These are phyloP conservation scores for Amoeboaphelidium protococcarum DNA, from an alignment of 371 early-diverging fungal genomes.

Conservation along the genomic window DNA sequence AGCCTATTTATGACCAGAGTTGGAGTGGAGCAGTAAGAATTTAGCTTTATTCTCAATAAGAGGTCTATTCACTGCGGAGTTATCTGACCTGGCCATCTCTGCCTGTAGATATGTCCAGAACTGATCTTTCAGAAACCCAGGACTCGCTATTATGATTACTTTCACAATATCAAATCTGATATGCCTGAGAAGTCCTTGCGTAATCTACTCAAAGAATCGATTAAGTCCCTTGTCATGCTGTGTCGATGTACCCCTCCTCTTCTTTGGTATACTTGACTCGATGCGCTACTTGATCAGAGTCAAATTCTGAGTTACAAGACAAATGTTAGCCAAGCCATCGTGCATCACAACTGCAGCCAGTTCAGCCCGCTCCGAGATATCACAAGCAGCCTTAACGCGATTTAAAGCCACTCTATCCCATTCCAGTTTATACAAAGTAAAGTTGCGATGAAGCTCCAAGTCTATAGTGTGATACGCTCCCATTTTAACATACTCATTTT, in stretches of 20 bases:
- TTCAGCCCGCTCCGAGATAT: constrained; percentile 70
- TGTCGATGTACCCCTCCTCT: constrained; percentile 59
- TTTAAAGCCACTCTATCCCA: constrained; percentile 82
- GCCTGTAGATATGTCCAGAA: constrained; percentile 53
- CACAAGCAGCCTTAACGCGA: constrained; percentile 61
- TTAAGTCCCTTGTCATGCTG: constrained; percentile 63
- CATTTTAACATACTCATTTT: constrained; percentile 75
- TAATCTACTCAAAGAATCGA: constrained; percentile 69
- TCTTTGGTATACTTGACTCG: constrained; percentile 66
- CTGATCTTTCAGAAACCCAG: constrained; percentile 79
- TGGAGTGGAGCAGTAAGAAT: constrained; percentile 62
- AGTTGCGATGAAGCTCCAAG: constrained; percentile 59
- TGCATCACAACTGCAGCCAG: constrained; percentile 80
- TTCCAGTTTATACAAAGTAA: constrained; percentile 55
- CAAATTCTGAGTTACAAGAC: constrained; percentile 75
- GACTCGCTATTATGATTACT: constrained; percentile 72
- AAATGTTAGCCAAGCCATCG: constrained; percentile 82
- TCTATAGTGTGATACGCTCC: constrained; percentile 87
- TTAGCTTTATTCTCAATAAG: constrained; percentile 59
- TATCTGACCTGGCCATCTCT: constrained; percentile 51
- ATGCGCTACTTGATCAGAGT: constrained; percentile 79
- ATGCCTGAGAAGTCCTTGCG: constrained; percentile 53
- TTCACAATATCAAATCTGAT: constrained; percentile 69
- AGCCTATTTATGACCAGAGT: constrained; percentile 82
- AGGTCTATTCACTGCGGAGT: no score